Percentiles rank a stretch among this genome's conserved stretches.
Evolutionary conservation across 306 rosid species (phyloP).

Genomic region (Prinsepia uniflora): DNA sequence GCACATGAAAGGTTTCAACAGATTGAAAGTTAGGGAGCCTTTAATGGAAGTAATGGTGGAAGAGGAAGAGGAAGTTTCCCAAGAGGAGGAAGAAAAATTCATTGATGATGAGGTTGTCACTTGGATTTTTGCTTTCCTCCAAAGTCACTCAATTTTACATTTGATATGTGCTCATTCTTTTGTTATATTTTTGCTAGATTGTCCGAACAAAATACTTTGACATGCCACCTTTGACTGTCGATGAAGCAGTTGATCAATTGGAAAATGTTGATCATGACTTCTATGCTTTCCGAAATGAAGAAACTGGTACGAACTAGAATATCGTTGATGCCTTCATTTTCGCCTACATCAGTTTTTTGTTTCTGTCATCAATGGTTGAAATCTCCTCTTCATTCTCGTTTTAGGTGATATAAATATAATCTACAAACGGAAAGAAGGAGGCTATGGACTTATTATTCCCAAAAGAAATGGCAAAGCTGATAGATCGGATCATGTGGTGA

Average conservation of each 20-base stretch:
- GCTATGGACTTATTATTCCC: constrained; percentile 85
- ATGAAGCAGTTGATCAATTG: constrained; percentile 85
- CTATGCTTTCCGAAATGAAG: constrained; percentile 89
- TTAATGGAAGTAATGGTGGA: constrained; percentile 23
- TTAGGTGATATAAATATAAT: constrained; percentile 79
- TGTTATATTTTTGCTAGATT: constrained; percentile 41
- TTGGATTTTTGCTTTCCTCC: constrained; percentile 6
- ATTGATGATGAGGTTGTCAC: constrained; percentile 52
- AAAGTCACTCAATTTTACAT: neutral
- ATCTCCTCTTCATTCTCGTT: constrained; percentile 9
- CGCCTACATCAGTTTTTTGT: neutral
- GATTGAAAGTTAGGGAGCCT: constrained; percentile 63
- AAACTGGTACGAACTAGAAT: constrained; percentile 54
- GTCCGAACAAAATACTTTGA: constrained; percentile 87
- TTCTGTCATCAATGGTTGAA: constrained; percentile 22
- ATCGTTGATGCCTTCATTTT: constrained; percentile 5
- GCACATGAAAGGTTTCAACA: constrained; percentile 87
- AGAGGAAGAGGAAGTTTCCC: constrained; percentile 36
- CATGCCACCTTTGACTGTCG: constrained; percentile 91
- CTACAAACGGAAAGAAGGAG: constrained; percentile 81
- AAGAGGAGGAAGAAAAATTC: constrained; percentile 42
- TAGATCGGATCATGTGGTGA: constrained; percentile 37
- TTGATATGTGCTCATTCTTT: constrained; percentile 12
- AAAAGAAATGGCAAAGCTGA: constrained; percentile 51
- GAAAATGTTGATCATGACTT: constrained; percentile 85